Conservation (phyloP, 2,329 filamentous ascomycete genomes). For the Fusarium sororula region DNA sequence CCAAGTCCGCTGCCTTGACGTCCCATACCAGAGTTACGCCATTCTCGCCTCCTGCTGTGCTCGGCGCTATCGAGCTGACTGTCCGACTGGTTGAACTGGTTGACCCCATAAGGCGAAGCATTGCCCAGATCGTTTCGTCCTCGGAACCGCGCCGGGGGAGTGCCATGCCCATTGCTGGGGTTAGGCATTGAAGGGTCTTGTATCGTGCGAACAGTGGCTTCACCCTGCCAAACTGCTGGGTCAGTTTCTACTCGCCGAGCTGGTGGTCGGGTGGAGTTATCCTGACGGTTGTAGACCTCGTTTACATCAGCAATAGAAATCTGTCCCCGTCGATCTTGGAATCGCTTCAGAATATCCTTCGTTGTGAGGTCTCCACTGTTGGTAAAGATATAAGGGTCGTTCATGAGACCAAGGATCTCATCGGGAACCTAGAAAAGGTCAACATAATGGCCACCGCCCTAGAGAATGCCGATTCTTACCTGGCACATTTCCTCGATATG, state of each 20-base stretch:
- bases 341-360: constrained; percentile 95
- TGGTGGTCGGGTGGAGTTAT: constrained; percentile 64
- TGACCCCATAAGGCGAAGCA: constrained; percentile 54
- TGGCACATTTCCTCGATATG: constrained; percentile 97
- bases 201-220: constrained; percentile 84
- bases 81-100: constrained; percentile 57
- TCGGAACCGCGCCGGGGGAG: constrained; percentile 60
- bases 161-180: constrained; percentile 53
- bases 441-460: constrained; percentile 2
- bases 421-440: constrained; percentile 78
- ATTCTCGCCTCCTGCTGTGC: constrained; percentile 60
- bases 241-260: constrained; percentile 84
- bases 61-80: constrained; percentile 52
- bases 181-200: constrained; percentile 63
- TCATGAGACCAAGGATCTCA: constrained; percentile 86
- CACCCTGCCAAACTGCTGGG: constrained; percentile 82
- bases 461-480: constrained; percentile 65
- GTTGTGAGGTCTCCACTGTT: constrained; percentile 88
- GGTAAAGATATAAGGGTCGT: constrained; percentile 83
- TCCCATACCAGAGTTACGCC: constrained; percentile 66
- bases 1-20: constrained; percentile 61
- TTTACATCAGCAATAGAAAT: constrained; percentile 69
- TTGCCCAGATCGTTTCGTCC: constrained; percentile 55
- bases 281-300: constrained; percentile 65
- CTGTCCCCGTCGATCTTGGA: constrained; percentile 76